Evolutionary conservation across 2,329 filamentous ascomycete species (phyloP).

Genomic region (Aspergillus caelatus): DNA sequence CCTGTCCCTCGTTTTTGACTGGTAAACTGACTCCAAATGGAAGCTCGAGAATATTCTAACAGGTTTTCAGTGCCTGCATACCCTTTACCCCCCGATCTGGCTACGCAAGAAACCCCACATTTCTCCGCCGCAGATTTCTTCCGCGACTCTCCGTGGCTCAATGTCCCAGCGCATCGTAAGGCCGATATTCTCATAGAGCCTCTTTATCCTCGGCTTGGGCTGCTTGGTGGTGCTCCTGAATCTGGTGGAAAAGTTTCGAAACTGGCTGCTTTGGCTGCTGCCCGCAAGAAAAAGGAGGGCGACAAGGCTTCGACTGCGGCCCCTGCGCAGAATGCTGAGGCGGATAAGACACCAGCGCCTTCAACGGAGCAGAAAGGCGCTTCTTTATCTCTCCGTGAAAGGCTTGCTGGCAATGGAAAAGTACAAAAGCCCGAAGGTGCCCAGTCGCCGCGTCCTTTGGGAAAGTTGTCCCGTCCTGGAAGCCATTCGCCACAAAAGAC

Average conservation of each 20-base stretch:
- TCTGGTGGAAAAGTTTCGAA: constrained; percentile 77
- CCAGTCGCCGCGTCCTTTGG: constrained; percentile 25
- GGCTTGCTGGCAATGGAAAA: constrained; percentile 37
- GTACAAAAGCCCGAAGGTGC: constrained; percentile 28
- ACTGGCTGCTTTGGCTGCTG: constrained; percentile 83
- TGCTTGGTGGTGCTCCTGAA: constrained; percentile 75
- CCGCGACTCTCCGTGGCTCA: constrained; percentile 81
- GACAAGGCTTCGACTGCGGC: constrained; percentile 51
- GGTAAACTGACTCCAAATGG: constrained; percentile 34
- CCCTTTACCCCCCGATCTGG: constrained; percentile 25
- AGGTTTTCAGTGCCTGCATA: constrained; percentile 37
- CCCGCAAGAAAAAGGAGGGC: constrained; percentile 79
- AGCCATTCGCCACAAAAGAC: constrained; percentile 22
- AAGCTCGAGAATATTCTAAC: constrained; percentile 43
- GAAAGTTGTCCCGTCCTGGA: constrained; percentile 20
- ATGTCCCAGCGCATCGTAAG: constrained; percentile 67
- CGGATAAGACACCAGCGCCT: constrained; percentile 15
- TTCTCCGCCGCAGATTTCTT: constrained; percentile 68
- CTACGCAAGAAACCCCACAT: constrained; percentile 30
- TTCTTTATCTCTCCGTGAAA: constrained; percentile 42
- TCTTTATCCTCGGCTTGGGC: constrained; percentile 62
- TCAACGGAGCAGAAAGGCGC: constrained; percentile 25
- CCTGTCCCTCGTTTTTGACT: constrained; percentile 17
- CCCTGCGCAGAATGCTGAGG: constrained; percentile 6
- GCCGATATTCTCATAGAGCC: constrained; percentile 66